Evolutionary conservation across 306 rosid genomes (phyloP), one percentile per base, ranked within the genome.

Genomic region (Psophocarpus tetragonolobus): DNA sequence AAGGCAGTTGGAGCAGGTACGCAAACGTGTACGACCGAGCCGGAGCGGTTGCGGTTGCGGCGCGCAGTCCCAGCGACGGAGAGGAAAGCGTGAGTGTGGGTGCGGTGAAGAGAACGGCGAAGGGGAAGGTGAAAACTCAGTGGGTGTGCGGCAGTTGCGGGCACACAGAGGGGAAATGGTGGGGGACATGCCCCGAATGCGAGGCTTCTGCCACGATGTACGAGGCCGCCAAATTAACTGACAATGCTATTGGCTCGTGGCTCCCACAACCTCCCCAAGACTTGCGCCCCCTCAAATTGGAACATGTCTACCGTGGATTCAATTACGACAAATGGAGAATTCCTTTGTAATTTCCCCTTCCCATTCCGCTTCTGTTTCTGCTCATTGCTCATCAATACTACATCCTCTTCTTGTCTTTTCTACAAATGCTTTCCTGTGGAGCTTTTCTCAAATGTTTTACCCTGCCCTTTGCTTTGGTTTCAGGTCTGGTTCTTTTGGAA

Each of bases 141-240:
- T 95, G 95, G 95, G 96, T 95, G 38, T 95, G 98, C 81, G 5
- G 61, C 3, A 35, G 58, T 65, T 95, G 98, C 47, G 98, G 98
- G 35, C 39, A 88, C 71, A 18, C 82, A 1, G 21, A 84, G 6
- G 91, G 91, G 41, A 86, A 89, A 79, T 95, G 98, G 98, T 88
- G 90, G 92, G 98, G 97, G 0, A 47, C 63, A 45, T 95, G 98
- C 78, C 85, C 86, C 32, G 67, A 82, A 0, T 95, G 98, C 72
- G 10, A 17, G 0, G 9, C 36, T 7, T 10, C 57, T 27, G 90
- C 89, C 2, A 85, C 91, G 0, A 71, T 95, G 87, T 77, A 56
- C 56, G 80, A 70, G 82, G 97, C 82, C 10, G 77, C 73, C 4
- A 75, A 72, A 33, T 24, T 61, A 8, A 45, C 11, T 35, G 81